Evolutionary conservation across 176 grass and related monocot genomes (phyloP).

Genomic region (Canna indica): DNA sequence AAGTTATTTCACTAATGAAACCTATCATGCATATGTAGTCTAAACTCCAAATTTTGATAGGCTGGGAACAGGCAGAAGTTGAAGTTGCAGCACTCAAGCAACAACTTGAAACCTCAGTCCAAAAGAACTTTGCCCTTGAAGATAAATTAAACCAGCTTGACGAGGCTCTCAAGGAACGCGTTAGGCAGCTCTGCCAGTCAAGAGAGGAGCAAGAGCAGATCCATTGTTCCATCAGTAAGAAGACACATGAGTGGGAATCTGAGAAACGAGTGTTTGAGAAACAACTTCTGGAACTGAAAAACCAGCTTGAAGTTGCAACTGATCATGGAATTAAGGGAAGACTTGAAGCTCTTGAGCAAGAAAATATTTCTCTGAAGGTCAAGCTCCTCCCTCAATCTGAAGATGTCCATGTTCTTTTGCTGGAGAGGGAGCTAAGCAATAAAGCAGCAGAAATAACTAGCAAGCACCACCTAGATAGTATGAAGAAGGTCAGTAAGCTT

Average conservation of each 20-base stretch:
- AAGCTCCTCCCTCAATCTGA: slow-evolving; percentile 34
- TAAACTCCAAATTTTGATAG: slow-evolving; percentile 29
- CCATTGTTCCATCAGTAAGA: slow-evolving; percentile 35
- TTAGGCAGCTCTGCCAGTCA: slow-evolving; percentile 66
- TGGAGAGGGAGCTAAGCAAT: slow-evolving; percentile 80
- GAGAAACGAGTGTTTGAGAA: slow-evolving; percentile 45
- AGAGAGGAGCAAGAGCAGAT: slow-evolving; percentile 74
- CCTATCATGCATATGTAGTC: background rate
- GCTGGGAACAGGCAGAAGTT: slow-evolving; percentile 88
- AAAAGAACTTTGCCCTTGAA: slow-evolving; percentile 57
- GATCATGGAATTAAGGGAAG: slow-evolving; percentile 42
- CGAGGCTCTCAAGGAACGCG: slow-evolving; percentile 76
- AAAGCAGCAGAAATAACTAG: slow-evolving; percentile 87
- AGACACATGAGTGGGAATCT: slow-evolving; percentile 38
- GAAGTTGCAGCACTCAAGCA: slow-evolving; percentile 68
- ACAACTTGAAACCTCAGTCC: slow-evolving; percentile 50
- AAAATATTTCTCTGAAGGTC: slow-evolving; percentile 50
- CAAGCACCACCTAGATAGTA: slow-evolving; percentile 80
- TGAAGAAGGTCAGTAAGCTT: slow-evolving; percentile 71
- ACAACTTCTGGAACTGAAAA: slow-evolving; percentile 37
- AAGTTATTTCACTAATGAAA: too few species aligned
- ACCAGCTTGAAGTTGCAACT: slow-evolving; percentile 36
- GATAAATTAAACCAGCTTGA: slow-evolving; percentile 71
- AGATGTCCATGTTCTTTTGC: slow-evolving; percentile 49
- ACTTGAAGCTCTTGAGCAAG: slow-evolving; percentile 43